Evolutionary conservation across 2,329 filamentous ascomycete genomes (phyloP).

Genomic region (Sphaerulina musiva): DNA sequence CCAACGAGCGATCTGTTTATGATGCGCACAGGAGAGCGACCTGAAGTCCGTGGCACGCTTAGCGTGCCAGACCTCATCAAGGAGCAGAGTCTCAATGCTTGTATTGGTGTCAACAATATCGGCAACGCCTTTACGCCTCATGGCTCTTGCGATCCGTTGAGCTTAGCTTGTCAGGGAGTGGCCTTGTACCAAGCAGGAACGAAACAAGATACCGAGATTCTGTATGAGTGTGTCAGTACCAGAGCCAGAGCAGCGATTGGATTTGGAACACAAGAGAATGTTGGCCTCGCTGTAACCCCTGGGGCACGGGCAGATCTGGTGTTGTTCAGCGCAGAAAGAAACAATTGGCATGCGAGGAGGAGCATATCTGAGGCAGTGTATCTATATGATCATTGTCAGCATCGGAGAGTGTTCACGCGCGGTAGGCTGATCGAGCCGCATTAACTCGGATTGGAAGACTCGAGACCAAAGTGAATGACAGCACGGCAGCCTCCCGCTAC

Average conservation of each 20-base stretch:
- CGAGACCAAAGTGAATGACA: background rate
- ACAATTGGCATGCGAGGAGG: slow-evolving; percentile 38
- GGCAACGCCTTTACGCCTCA: slow-evolving; percentile 69
- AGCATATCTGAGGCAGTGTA: slow-evolving; percentile 43
- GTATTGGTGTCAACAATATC: slow-evolving; percentile 64
- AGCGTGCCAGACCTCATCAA: slow-evolving; percentile 56
- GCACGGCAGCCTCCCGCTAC: background rate
- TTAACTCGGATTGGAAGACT: background rate
- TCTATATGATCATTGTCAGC: slow-evolving; percentile 35
- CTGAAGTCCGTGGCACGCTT: slow-evolving; percentile 51
- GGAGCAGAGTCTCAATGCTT: slow-evolving; percentile 52
- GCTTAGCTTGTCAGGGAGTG: slow-evolving; percentile 56
- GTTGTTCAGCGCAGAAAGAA: slow-evolving; percentile 35
- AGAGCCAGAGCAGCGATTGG: slow-evolving; percentile 32
- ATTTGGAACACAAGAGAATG: slow-evolving; percentile 16
- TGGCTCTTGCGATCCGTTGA: slow-evolving; percentile 60
- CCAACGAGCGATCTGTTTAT: slow-evolving; percentile 68
- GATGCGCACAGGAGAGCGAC: slow-evolving; percentile 48
- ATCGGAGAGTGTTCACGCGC: slow-evolving; percentile 13
- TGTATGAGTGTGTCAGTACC: slow-evolving; percentile 47
- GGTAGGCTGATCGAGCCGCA: slow-evolving; percentile 7
- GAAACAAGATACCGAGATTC: slow-evolving; percentile 49
- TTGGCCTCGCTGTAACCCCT: slow-evolving; percentile 29
- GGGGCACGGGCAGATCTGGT: slow-evolving; percentile 41
- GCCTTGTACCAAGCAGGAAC: slow-evolving; percentile 64